A percentile compares a stretch with the other conserved stretches of the same genome.
Evolutionary conservation across 208 protist genomes (phyloP).

Genomic region (Balamuthia mandrillaris): DNA sequence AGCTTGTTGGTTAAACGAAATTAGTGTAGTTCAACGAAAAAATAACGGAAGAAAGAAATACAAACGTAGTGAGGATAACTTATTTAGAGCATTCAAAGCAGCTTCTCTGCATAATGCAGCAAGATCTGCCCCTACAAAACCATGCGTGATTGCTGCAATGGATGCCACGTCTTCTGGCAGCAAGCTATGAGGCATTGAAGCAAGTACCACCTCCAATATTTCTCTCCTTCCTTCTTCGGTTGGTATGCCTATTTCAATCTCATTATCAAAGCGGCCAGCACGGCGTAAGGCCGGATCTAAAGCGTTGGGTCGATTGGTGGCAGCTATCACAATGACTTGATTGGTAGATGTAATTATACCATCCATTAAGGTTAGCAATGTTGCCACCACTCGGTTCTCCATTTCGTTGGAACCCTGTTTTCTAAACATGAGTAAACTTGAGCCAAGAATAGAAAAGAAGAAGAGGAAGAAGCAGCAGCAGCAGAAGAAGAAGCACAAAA

Average conservation of each 20-base stretch:
- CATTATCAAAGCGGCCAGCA: constrained; percentile 63
- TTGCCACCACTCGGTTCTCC: constrained; percentile 61
- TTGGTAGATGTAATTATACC: too few species aligned
- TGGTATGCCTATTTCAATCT: constrained; percentile 66
- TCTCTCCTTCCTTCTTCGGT: constrained; percentile 32
- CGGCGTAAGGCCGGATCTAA: constrained; percentile 56
- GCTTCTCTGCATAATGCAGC: background rate
- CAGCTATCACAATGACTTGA: constrained; percentile 47
- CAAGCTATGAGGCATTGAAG: constrained; percentile 42
- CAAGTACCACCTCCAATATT: constrained; percentile 49
- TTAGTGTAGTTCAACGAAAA: background rate
- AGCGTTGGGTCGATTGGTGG: constrained; percentile 58
- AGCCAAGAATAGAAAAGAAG: background rate
- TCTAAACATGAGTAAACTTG: background rate
- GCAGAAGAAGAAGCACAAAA: background rate
- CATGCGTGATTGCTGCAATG: constrained; percentile 63
- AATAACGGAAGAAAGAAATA: too few species aligned
- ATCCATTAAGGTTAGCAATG: constrained; percentile 68
- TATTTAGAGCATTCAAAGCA: background rate
- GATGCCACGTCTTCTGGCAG: background rate
- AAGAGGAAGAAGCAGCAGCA: background rate
- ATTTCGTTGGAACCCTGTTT: constrained; percentile 19
- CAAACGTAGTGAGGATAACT: background rate
- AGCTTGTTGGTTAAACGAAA: background rate
- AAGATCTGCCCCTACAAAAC: constrained; percentile 59